These are phyloP conservation scores for Cenchrus americanus DNA, from an alignment of 176 grass and related monocot genomes.

Conservation along the genomic window DNA sequence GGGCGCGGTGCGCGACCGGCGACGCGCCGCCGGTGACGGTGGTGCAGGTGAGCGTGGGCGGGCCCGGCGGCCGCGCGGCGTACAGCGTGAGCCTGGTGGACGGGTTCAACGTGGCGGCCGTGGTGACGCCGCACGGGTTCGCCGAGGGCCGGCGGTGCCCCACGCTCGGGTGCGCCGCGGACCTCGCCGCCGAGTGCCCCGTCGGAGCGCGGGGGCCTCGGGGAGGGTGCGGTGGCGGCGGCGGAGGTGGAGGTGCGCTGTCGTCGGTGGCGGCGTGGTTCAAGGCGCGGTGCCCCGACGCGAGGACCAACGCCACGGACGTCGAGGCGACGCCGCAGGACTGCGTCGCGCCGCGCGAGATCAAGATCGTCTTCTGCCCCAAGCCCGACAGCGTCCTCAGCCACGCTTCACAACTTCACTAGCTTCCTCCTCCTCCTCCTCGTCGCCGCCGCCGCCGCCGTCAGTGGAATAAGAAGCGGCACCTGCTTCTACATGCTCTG, in stretches of 20 bases:
- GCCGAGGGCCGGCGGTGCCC: conserved; percentile 32
- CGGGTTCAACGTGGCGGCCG: conserved; percentile 59
- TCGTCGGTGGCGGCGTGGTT: neutral
- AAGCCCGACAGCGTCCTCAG: neutral
- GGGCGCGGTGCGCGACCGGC: conserved; percentile 28
- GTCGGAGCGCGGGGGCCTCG: neutral
- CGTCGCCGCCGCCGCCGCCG: neutral
- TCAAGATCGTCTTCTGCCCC: conserved; percentile 60
- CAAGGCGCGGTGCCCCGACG: conserved; percentile 44
- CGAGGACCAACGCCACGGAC: conserved; percentile 50
- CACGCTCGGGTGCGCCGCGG: conserved; percentile 43
- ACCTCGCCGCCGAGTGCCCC: conserved; percentile 41
- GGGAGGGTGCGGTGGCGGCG: conserved; percentile 27
- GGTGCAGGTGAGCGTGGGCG: conserved; percentile 48
- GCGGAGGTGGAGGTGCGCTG: neutral
- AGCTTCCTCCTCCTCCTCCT: too few species aligned
- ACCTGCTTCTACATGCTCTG: neutral
- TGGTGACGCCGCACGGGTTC: conserved; percentile 49
- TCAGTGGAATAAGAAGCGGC: conserved; percentile 11
- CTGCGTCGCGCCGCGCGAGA: conserved; percentile 40
- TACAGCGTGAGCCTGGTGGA: conserved; percentile 62
- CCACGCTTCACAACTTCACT: neutral
- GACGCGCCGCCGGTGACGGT: conserved; percentile 46
- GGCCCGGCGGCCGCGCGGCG: neutral
- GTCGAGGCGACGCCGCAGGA: conserved; percentile 45